These are phyloP conservation scores for Poterioochromonas sp. DNA, from an alignment of 352 stramenopile species.

Conservation along the genomic window DNA sequence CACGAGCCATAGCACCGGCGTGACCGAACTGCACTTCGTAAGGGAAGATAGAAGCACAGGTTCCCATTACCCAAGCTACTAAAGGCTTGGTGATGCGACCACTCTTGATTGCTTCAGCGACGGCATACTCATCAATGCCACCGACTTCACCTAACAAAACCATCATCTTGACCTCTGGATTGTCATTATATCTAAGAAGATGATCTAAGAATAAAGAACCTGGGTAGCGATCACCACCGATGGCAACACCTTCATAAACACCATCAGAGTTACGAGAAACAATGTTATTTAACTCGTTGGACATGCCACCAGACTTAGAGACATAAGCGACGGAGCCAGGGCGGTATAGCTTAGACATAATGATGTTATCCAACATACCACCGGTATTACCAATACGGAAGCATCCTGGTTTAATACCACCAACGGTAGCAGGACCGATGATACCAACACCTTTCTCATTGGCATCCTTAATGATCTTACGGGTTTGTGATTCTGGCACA, in stretches of 20 bases:
- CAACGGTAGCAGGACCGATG: conserved; percentile 89
- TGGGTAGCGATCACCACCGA: conserved; percentile 88
- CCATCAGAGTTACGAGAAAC: conserved; percentile 87
- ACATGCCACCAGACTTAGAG: conserved; percentile 91
- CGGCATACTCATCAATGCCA: conserved; percentile 88
- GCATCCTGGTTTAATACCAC: conserved; percentile 88
- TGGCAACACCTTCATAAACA: conserved; percentile 84
- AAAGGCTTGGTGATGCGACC: conserved; percentile 88
- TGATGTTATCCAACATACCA: conserved; percentile 95
- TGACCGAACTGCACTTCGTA: conserved; percentile 96
- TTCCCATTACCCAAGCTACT: conserved; percentile 95
- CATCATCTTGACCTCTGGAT: conserved; percentile 89
- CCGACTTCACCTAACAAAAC: conserved; percentile 89
- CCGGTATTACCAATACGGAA: conserved; percentile 93
- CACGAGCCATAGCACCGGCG: conserved; percentile 79
- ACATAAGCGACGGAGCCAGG: conserved; percentile 89
- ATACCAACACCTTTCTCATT: conserved; percentile 76
- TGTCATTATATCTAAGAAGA: conserved; percentile 86
- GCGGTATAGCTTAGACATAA: conserved; percentile 87
- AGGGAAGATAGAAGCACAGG: conserved; percentile 89
- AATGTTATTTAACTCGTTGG: conserved; percentile 96
- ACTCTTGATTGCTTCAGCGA: conserved; percentile 79
- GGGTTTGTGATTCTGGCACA: conserved; percentile 85
- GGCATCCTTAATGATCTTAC: conserved; percentile 81
- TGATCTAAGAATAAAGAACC: conserved; percentile 92